Base-by-base conservation (phyloP, 306 rosid species). In the Trichosanthes cucumerina region DNA sequence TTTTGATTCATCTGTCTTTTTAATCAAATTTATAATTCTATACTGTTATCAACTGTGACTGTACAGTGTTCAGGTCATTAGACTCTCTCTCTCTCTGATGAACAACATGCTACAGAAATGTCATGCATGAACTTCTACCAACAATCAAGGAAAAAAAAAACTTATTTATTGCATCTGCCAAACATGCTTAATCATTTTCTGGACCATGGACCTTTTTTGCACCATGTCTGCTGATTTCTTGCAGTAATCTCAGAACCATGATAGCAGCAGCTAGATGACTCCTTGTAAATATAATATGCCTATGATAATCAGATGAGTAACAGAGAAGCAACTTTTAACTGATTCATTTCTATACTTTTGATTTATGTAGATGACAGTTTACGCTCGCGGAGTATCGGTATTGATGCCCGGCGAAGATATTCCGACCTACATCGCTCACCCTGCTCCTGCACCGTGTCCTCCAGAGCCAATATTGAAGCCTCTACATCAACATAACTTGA, bases 341-440 rank as follows among this genome's bases (percentile, higher is more conserved):
- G 6, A 43, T 11, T 63, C n/a, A 43, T 21, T 59, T 62, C 8
- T 19, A 80, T 15, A 39, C 12, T 31, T 8, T 19, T 38, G 26
- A 46, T 50, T 60, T 47, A 26, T 75, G 83, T 77, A 87, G 86
- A 83, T 86, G 85, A 82, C 87, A 18, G 87, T 78, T 19, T 83
- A 89, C 59, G 85, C 83, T 7, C 81, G 81, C 63, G 91, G 87
- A 23, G 91, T 90, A 0, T 86, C 91, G 12, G 97, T 92, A 56
- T 74, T 92, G 82, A 92, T 92, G 97, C 96, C 96, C 0, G 93
- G 96, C 1, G 90, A 90, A 75, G 71, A 86, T 54, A 76, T 78
- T 54, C 97, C 96, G 0, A 85, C 92, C 53, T 88, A 85, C 90
- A 90, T 92, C 16, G 97, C 92, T 16, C 90, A 88, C 57, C 91